Evolutionary conservation across 2,329 filamentous ascomycete species (phyloP).

Genomic region (Aspergillus sp.): DNA sequence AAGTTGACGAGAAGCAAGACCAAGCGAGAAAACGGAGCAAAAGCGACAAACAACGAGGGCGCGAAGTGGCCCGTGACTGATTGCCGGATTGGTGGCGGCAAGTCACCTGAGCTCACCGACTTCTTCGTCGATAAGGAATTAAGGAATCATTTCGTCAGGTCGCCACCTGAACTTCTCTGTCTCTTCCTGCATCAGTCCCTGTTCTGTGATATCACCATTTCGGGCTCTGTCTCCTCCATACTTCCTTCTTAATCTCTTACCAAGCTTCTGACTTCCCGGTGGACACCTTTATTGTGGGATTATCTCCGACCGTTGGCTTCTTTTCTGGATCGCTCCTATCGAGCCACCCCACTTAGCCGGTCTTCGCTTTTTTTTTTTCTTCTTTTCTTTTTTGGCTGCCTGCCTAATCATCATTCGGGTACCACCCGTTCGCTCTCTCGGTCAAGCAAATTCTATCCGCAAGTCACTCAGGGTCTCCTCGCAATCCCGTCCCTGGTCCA

Average conservation of each 20-base stretch:
- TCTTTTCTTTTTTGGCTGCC: background rate
- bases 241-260: background rate
- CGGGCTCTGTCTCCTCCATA: background rate
- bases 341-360: conserved; percentile 4
- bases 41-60: background rate
- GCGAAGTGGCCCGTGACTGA: background rate
- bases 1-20: too few relatives aligned
- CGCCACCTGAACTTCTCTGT: background rate
- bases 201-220: background rate
- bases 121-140: background rate
- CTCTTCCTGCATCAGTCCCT: background rate
- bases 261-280: background rate
- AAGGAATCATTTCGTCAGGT: background rate
- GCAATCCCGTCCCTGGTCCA: background rate
- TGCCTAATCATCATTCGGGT: background rate
- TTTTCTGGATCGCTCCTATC: background rate
- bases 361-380: conserved; percentile 1
- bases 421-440: background rate
- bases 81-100: background rate
- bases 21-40: too few relatives aligned
- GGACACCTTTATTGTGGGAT: background rate
- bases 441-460: conserved; percentile 3
- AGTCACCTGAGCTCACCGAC: background rate
- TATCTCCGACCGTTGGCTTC: conserved; percentile 3
- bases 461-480: conserved; percentile 1